phyloP scores from a whole-genome alignment of 139 green algal species.

The Micractinium sp. region DNA sequence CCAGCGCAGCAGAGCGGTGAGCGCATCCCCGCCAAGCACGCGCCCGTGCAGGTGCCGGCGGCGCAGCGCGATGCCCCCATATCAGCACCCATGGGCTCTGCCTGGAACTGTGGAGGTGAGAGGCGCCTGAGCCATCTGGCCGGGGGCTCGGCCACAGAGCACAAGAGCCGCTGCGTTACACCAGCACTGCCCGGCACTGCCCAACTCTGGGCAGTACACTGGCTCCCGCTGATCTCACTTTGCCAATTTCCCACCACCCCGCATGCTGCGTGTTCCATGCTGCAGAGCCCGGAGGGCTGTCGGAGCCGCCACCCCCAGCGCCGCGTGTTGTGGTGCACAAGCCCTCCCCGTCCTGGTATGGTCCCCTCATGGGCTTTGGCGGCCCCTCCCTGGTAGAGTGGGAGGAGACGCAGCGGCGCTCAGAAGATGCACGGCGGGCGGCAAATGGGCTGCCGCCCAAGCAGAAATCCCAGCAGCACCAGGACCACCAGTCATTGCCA shows the following conservation, averaged over 20 bases:
- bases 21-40: not conserved
- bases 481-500: not conserved
- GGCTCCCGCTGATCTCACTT: not conserved
- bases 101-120: constrained; percentile 13
- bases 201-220: not conserved
- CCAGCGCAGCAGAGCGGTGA: not conserved
- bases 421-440: not conserved
- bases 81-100: not conserved
- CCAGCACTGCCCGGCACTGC: not conserved
- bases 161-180: not conserved
- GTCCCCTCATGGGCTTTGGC: constrained; percentile 16
- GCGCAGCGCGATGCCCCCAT: not conserved
- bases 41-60: not conserved
- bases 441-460: not conserved
- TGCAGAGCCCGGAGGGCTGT: not conserved
- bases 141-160: not conserved
- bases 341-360: constrained; percentile 11
- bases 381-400: not conserved
- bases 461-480: not conserved
- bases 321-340: constrained; percentile 5
- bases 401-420: constrained; percentile 10
- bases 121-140: not conserved
- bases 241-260: not conserved
- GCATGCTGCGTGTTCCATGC: not conserved
- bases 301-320: not conserved